Percentiles rank a stretch among this genome's conserved stretches.
Conservation (phyloP, 768 basidiomycete genomes). For the Kwoniella dejecticola region DNA sequence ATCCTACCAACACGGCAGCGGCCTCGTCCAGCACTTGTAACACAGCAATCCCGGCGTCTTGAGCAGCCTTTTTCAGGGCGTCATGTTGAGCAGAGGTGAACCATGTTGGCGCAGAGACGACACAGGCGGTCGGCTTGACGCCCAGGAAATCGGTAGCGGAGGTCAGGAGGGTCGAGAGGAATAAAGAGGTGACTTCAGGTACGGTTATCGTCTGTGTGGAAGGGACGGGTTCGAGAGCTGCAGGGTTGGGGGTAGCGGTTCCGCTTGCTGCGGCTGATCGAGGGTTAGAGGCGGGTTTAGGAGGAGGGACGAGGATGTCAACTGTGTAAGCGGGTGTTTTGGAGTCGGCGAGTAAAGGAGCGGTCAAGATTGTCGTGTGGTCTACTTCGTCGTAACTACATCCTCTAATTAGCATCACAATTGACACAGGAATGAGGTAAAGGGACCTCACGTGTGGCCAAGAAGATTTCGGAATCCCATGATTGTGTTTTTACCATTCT, state of each 20-base stretch:
- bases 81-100: constrained; percentile 70
- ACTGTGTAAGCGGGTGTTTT: constrained; percentile 78
- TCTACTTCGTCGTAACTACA: constrained; percentile 53
- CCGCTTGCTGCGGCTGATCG: constrained; percentile 60
- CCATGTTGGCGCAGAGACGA: constrained; percentile 76
- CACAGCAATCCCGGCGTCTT: constrained; percentile 77
- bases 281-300: constrained; percentile 54
- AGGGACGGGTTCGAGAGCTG: constrained; percentile 62
- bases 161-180: constrained; percentile 77
- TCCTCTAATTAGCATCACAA: neutral
- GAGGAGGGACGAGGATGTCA: constrained; percentile 74
- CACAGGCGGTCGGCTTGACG: constrained; percentile 69
- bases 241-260: constrained; percentile 59
- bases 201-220: constrained; percentile 70
- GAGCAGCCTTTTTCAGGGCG: constrained; percentile 73
- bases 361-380: constrained; percentile 58
- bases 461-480: constrained; percentile 90
- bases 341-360: constrained; percentile 67
- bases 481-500: constrained; percentile 91
- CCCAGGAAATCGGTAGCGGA: constrained; percentile 92
- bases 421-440: neutral
- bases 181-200: constrained; percentile 79
- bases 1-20: constrained; percentile 67
- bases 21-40: constrained; percentile 85
- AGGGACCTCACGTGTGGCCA: constrained; percentile 74